Evolutionary conservation across 164 flowering plant genomes (phyloP).

Genomic region (Cinnamomum micranthum): DNA sequence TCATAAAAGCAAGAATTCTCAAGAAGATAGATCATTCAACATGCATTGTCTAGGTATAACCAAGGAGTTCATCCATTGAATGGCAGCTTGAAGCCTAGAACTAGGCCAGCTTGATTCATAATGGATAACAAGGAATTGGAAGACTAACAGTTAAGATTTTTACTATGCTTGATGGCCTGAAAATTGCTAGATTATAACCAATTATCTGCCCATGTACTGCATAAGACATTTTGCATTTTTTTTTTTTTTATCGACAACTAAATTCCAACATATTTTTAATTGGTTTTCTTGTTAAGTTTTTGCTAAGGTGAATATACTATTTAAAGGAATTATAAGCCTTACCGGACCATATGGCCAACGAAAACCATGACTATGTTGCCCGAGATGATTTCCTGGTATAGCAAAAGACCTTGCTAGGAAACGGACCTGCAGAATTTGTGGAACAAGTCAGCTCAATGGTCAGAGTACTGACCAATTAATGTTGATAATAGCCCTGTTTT

Average conservation of each 20-base stretch:
- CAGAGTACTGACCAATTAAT: no score
- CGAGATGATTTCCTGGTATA: conserved; percentile 98
- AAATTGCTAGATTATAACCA: no score
- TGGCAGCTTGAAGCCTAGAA: no score
- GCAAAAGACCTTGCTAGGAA: conserved; percentile 93
- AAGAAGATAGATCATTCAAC: no score
- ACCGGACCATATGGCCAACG: conserved; percentile 99
- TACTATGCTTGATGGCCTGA: background rate
- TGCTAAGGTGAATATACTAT: background rate
- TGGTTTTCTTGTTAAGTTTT: background rate
- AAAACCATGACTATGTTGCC: conserved; percentile 96
- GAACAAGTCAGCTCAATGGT: background rate
- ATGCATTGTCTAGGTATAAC: no score
- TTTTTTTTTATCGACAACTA: background rate
- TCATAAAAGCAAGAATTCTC: no score
- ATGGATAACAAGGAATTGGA: no score
- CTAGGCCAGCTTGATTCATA: no score
- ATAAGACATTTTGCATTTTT: background rate
- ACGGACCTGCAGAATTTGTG: conserved; percentile 57
- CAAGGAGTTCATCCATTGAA: no score
- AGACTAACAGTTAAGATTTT: no score
- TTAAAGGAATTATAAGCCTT: conserved; percentile 24
- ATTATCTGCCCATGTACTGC: no score
- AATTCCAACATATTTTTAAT: background rate
- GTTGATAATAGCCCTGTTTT: no score